Percentiles rank a stretch among this genome's conserved stretches.
Conservation (phyloP, 495 filamentous ascomycete species). For the Penicillium fimorum region DNA sequence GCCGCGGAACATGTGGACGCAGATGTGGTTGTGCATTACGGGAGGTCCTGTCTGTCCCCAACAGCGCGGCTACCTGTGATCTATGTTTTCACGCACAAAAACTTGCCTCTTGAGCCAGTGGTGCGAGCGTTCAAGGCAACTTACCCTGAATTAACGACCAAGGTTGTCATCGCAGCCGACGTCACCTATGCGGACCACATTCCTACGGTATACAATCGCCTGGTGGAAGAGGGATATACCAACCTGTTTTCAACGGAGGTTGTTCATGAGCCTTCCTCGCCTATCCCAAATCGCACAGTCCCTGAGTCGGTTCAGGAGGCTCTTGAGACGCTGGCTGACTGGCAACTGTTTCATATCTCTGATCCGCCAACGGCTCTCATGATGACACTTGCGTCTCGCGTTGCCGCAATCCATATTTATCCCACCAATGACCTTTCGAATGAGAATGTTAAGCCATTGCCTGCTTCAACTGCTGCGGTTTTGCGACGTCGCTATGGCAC, state of each 20-base stretch:
- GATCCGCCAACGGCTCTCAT: slow-evolving; percentile 80
- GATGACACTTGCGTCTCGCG: slow-evolving; percentile 80
- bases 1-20: slow-evolving; percentile 92
- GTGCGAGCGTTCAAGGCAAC: slow-evolving; percentile 63
- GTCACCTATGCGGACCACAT: slow-evolving; percentile 80
- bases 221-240: slow-evolving; percentile 63
- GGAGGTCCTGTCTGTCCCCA: slow-evolving; percentile 86
- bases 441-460: slow-evolving; percentile 39
- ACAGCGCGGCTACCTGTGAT: slow-evolving; percentile 86
- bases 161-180: slow-evolving; percentile 83
- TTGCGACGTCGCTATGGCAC: slow-evolving; percentile 86
- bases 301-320: slow-evolving; percentile 50
- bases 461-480: slow-evolving; percentile 52
- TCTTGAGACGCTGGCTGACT: slow-evolving; percentile 58
- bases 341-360: slow-evolving; percentile 87
- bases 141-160: slow-evolving; percentile 60
- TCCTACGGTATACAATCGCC: slow-evolving; percentile 42
- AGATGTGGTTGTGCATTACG: slow-evolving; percentile 93
- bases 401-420: slow-evolving; percentile 74
- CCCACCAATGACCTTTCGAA: slow-evolving; percentile 49
- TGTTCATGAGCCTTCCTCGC: slow-evolving; percentile 73
- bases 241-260: slow-evolving; percentile 68
- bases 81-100: slow-evolving; percentile 80
- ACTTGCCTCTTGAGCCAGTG: slow-evolving; percentile 57
- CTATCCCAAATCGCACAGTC: slow-evolving; percentile 79